phyloP scores from a whole-genome alignment of 768 basidiomycete genomes.

The Imleria badia region DNA sequence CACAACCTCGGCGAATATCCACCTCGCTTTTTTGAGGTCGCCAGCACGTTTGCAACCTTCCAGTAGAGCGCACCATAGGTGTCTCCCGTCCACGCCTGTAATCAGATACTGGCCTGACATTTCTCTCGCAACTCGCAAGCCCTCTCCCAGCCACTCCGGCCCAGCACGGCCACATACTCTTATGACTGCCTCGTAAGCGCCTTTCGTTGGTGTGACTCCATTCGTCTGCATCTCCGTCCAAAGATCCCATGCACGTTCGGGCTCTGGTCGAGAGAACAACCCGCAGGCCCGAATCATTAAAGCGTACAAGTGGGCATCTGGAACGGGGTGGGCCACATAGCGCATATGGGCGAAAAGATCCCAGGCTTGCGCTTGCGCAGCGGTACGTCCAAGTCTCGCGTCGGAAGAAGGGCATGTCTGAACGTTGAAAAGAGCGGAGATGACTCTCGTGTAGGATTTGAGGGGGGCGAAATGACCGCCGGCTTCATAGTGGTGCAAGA shows the following conservation, averaged over 20 bases:
- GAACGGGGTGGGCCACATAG: constrained; percentile 85
- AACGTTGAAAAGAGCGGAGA: constrained; percentile 54
- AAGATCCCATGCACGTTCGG: constrained; percentile 89
- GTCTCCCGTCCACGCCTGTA: constrained; percentile 36
- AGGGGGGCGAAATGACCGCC: constrained; percentile 64
- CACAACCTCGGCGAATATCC: constrained; percentile 85
- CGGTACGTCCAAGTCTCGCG: constrained; percentile 33
- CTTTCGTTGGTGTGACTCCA: constrained; percentile 57
- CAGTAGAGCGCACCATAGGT: constrained; percentile 80
- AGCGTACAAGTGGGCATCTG: constrained; percentile 70
- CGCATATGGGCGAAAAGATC: constrained; percentile 96
- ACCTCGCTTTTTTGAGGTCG: constrained; percentile 78
- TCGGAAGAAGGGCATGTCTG: constrained; percentile 31
- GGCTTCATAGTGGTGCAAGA: constrained; percentile 73
- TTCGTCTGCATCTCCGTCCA: constrained; percentile 92
- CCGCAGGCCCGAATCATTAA: constrained; percentile 90
- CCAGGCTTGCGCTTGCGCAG: constrained; percentile 80
- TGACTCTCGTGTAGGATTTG: constrained; percentile 68
- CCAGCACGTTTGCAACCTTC: constrained; percentile 88
- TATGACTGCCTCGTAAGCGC: constrained; percentile 81
- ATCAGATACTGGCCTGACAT: constrained; percentile 75
- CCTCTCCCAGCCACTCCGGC: constrained; percentile 70
- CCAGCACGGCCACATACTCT: constrained; percentile 75
- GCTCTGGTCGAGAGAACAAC: constrained; percentile 59
- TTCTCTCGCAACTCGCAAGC: constrained; percentile 78